Evolutionary conservation across 371 early-diverging fungal genomes (phyloP).

Genomic region (Mortierella polycephala): DNA sequence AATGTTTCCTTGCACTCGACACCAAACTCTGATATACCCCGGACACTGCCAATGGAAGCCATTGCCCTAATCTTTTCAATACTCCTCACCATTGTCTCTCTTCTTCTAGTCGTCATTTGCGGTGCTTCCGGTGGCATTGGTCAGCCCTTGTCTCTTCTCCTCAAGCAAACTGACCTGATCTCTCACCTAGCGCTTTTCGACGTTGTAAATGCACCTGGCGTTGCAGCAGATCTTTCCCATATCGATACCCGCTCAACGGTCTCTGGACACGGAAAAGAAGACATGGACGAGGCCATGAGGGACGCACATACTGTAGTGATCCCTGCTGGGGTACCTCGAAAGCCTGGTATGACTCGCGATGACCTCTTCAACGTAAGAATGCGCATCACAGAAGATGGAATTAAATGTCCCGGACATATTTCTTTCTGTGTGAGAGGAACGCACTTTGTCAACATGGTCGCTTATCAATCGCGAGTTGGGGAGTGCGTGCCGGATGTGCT

Average conservation of each 20-base stretch:
- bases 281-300: constrained; percentile 83
- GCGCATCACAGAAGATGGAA: background rate
- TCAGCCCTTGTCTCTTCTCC: constrained; percentile 87
- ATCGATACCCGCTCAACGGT: constrained; percentile 91
- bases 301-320: constrained; percentile 94
- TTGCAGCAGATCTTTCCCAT: constrained; percentile 97
- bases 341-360: constrained; percentile 91
- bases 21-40: too few species aligned
- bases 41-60: too few species aligned
- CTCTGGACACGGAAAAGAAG: constrained; percentile 66
- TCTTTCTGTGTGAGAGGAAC: background rate
- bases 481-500: too few species aligned
- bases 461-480: too few species aligned
- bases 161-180: constrained; percentile 84
- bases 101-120: constrained; percentile 66
- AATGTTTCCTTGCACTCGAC: too few species aligned
- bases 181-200: constrained; percentile 92
- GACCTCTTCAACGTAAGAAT: constrained; percentile 80
- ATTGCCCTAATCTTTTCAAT: background rate
- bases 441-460: background rate
- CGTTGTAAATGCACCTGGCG: constrained; percentile 95
- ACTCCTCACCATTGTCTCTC: background rate
- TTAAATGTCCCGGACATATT: background rate
- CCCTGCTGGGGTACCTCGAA: constrained; percentile 91
- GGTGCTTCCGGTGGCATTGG: constrained; percentile 93